These are phyloP conservation scores for Helotiales sp. DNA, from an alignment of 2,329 filamentous ascomycete genomes.

Conservation along the genomic window DNA sequence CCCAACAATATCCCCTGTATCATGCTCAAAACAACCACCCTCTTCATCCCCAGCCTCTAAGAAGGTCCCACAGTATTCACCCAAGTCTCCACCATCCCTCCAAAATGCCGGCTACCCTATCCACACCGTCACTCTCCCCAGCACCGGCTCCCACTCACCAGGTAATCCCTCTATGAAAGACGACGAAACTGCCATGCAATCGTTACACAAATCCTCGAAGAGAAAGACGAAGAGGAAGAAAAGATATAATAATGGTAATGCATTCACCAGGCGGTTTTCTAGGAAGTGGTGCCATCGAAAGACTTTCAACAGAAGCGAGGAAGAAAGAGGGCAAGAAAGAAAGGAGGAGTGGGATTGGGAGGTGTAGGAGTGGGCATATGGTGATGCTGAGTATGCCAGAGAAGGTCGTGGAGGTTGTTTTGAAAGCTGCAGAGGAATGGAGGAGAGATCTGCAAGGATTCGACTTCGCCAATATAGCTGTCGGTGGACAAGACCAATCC, in stretches of 20 bases:
- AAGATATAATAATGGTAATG: slow-evolving; percentile 23
- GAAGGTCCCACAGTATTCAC: slow-evolving; percentile 26
- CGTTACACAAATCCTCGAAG: slow-evolving; percentile 19
- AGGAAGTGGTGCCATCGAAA: slow-evolving; percentile 25
- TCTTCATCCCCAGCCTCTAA: slow-evolving; percentile 31
- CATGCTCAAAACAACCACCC: slow-evolving; percentile 15
- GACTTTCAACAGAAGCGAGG: slow-evolving; percentile 11
- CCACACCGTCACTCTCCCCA: slow-evolving; percentile 9
- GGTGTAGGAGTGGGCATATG: slow-evolving; percentile 13
- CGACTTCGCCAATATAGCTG: no score
- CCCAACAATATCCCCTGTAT: neutral
- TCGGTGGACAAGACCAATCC: neutral
- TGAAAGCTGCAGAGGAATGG: slow-evolving; percentile 6
- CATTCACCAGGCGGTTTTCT: slow-evolving; percentile 29
- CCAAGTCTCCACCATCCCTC: slow-evolving; percentile 12
- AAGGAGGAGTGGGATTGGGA: slow-evolving; percentile 16
- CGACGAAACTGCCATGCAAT: slow-evolving; percentile 24
- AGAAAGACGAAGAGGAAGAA: no score
- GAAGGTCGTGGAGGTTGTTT: slow-evolving; percentile 14
- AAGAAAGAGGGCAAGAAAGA: slow-evolving; percentile 11
- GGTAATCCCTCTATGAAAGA: slow-evolving; percentile 25
- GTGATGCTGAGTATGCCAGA: slow-evolving; percentile 13
- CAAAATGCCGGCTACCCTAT: slow-evolving; percentile 5
- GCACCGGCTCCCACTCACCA: slow-evolving; percentile 25
- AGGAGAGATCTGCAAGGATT: no score